Base-by-base conservation (phyloP, 129 eudicot species). In the Saposhnikovia divaricata region DNA sequence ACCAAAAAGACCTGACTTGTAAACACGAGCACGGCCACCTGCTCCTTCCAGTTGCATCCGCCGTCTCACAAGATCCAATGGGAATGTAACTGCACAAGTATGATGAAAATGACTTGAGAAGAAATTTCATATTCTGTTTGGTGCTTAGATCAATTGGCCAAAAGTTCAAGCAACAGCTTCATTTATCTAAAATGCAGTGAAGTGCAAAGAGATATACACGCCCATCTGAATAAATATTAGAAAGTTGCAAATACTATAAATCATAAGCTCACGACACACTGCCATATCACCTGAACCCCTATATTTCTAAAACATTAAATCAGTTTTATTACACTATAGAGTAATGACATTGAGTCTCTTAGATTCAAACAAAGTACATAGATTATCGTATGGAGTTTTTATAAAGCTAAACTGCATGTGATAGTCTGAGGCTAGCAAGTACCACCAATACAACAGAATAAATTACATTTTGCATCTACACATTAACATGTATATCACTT, bases 31-130 rank as follows among this genome's bases (percentile, higher is more conserved):
- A 76, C 89, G 79, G 25, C 98, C 97, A 78, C 91, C 98, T 19
- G 93, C 97, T 79, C 98, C 98, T 88, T 93, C 93, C 85, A 93
- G 79, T 76, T 93, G 98, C 97, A 89, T 93, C 81, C 98, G 77
- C 61, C 97, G 87, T 82, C 98, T 93, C 87, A 93, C 98, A 72
- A 93, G 95, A 84, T 93, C 98, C 80, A 93, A 79, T 18, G 98
- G 96, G 82, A 89, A 93, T 75, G 89, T 88, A 14, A 87, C 98
- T 93, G 96, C 88, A 88, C 70, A 40, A 69, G 44, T 51, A 61
- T 6, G 66, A 19, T 44, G 43, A 83, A 14, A 4, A 66, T 11
- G 61, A 53, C 6, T 19, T 48, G 14, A 74, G 39, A 14, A 23
- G 43, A 72, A 40, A 10, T 28, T 11, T 27, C 31, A 55, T 42